A percentile compares a stretch with the other conserved stretches of the same genome.
These are phyloP conservation scores for Chrysanthemum lavandulifolium DNA, from an alignment of 129 eudicot species.

Conservation along the genomic window DNA sequence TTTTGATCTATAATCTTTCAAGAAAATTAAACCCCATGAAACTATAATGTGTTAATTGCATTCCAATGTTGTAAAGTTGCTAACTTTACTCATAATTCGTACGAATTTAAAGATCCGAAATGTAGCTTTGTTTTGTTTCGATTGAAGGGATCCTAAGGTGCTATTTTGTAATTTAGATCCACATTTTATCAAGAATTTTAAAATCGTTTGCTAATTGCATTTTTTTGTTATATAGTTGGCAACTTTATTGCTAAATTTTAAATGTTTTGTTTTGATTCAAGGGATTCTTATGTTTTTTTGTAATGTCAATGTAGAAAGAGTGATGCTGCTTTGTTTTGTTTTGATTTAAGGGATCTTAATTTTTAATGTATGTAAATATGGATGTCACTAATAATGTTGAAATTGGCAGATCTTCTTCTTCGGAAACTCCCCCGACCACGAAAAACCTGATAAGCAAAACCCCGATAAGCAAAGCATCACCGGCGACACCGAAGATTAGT, in stretches of 20 bases:
- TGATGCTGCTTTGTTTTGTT: background rate
- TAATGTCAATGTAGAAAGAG: background rate
- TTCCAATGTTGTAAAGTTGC: conserved; percentile 14
- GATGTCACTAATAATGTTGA: conserved; percentile 23
- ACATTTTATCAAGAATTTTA: too few species aligned
- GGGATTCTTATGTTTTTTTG: too few species aligned
- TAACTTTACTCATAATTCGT: background rate
- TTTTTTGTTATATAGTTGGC: too few species aligned
- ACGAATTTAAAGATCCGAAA: background rate
- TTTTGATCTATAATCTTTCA: too few species aligned
- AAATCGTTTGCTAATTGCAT: too few species aligned
- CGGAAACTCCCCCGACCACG: conserved; percentile 38
- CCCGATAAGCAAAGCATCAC: conserved; percentile 59
- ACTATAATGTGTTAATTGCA: background rate
- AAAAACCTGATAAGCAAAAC: conserved; percentile 50
- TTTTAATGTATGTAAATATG: background rate
- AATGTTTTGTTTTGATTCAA: too few species aligned
- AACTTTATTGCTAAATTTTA: too few species aligned
- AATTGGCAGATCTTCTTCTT: conserved; percentile 48
- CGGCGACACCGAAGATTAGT: conserved; percentile 66
- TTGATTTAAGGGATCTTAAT: background rate
- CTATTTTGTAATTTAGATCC: background rate
- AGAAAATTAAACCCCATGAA: background rate
- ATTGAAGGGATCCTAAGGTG: background rate
- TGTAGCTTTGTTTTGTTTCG: background rate